Evolutionary conservation across 2,329 filamentous ascomycete species (phyloP), one percentile per base, ranked within the genome.

Genomic region (Paracorniculantispora psalliotae): DNA sequence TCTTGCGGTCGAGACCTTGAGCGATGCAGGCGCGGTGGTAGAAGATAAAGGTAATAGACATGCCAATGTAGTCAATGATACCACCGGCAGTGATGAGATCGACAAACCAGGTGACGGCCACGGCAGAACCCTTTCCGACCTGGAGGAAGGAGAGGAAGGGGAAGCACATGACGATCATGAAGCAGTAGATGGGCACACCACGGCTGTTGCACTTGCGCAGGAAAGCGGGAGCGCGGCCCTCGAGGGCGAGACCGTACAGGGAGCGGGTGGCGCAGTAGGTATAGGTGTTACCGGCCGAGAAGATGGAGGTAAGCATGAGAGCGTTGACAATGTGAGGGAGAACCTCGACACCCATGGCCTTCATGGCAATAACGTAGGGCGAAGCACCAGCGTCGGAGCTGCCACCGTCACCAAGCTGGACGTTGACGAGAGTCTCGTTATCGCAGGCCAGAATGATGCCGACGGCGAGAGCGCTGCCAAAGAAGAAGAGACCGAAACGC

Each of bases 401-500:
- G 15, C 63, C 65, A 10, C 79, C 63, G 4, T 35, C 23, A 6
- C 61, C 57, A 3, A 78, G 74, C 7, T 73, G 72, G 60, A 86
- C 81, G 1, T 81, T 82, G 6, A 21, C 74, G 60, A 91, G 74
- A 13, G 77, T 78, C 0, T 74, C 65, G 65, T 90, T 85, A 61
- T 89, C 81, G 68, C 85, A 86, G 3, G 88, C 79, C 51, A 91
- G 78, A 49, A 89, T 71, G 50, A 90, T 86, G 19, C 86, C 86
- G 25, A 89, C 81, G 28, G 79, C 80, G 1, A 92, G 75, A 2
- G 86, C 84, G 5, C 87, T 87, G 2, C 88, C 79, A 25, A 90
- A 79, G 72, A 90, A 91, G 73, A 91, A 91, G 17, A 84, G 72
- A 2, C 83, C 86, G 52, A 91, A 80, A 47, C 89, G 84, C 69